Base-by-base conservation (phyloP, 768 basidiomycete genomes). In the Hydnomerulius pinastri region DNA sequence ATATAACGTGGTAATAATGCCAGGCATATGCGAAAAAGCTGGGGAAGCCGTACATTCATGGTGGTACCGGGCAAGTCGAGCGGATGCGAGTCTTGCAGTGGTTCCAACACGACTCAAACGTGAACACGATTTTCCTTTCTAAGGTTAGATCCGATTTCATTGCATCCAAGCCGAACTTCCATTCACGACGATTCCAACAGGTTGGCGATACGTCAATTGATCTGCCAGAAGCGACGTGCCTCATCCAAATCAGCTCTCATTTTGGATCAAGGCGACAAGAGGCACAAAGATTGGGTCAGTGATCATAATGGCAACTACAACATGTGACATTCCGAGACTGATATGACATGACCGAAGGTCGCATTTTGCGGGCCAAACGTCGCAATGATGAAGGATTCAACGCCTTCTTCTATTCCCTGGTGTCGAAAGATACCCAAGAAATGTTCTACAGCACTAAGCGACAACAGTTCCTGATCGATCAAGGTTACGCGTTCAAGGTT, bases 361-460 rank as follows among this genome's bases (percentile, higher is more conserved):
- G 97, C 39, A 99, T 99, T 61, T 73, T 99, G 38, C 88, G 97
- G 39, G 97, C 97, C 8, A 99, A 99, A 70, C 82, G 97, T 51
- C 80, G 97, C 56, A 99, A 99, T 64, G 97, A 99, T 62, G 97
- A 98, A 71, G 97, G 97, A 1, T 99, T 99, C 75, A 99, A 99
- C 56, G 97, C 97, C 20, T 99, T 98, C 74, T 99, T 99, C 73
- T 99, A 99, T 69, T 98, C 97, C 27, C 83, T 99, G 6, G 97
- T 99, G 28, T 98, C 95, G 21, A 97, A 97, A 70, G 96, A 98
- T 72, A 99, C 96, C 4, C 93, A 97, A 64, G 97, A 98, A 72
- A 98, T 98, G 93, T 99, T 87, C 71, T 99, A 98, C 78, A 95
- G 92, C 67, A 96, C 97, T 3, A 99, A 99, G 72, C 85, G 97